A percentile compares a stretch with the other conserved stretches of the same genome.
Conservation (phyloP, 1,284 basidiomycete species). For the Pholiota adiposa region DNA sequence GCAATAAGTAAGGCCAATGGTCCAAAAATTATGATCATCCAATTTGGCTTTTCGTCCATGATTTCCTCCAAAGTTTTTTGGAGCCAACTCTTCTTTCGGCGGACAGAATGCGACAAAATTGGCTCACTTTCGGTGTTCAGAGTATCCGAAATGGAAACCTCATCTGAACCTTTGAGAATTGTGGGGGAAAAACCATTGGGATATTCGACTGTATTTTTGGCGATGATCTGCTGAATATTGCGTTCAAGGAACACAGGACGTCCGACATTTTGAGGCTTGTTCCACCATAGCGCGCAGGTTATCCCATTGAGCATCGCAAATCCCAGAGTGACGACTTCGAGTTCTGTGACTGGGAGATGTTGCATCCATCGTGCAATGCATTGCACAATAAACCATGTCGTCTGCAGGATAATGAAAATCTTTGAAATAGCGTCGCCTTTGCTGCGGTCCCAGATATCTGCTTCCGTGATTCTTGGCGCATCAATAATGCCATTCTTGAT, state of each 20-base stretch:
- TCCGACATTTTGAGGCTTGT: constrained; percentile 31
- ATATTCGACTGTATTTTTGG: background rate
- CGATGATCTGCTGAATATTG: background rate
- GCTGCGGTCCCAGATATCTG: constrained; percentile 31
- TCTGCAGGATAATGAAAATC: constrained; percentile 27
- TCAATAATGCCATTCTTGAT: constrained; percentile 1
- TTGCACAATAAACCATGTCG: constrained; percentile 34
- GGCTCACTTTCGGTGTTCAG: no score
- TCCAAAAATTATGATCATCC: no score
- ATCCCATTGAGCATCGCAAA: constrained; percentile 25
- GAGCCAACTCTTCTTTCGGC: background rate
- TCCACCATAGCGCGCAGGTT: constrained; percentile 25
- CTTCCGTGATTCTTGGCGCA: constrained; percentile 17
- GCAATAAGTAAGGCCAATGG: background rate
- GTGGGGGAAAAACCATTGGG: no score
- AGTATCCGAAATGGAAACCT: no score
- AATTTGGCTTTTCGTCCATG: no score
- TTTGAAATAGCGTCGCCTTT: constrained; percentile 30
- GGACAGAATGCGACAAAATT: no score
- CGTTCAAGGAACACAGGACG: background rate
- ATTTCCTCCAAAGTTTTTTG: no score
- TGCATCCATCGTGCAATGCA: constrained; percentile 22
- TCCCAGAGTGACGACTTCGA: constrained; percentile 21
- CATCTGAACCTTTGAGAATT: no score
- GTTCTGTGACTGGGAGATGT: constrained; percentile 27